phyloP scores from a whole-genome alignment of 2,329 filamentous ascomycete genomes.

The Neonectria neomacrospora region DNA sequence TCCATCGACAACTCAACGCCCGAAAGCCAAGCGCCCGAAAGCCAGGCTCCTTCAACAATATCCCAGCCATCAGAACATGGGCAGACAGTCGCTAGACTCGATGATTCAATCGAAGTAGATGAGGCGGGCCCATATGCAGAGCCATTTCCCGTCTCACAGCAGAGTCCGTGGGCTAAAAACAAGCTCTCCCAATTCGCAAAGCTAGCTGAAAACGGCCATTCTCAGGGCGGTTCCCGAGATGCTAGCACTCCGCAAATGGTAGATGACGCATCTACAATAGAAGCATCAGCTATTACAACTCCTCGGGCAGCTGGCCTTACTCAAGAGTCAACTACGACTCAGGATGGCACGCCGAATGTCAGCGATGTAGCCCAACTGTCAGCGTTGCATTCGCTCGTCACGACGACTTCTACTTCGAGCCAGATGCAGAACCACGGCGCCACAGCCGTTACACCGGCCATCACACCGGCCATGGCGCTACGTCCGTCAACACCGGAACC shows the following conservation, averaged over 20 bases:
- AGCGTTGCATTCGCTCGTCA: constrained; percentile 12
- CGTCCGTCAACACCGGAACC: constrained; percentile 57
- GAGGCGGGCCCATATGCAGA: not conserved
- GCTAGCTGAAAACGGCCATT: constrained; percentile 13
- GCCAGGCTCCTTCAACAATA: not conserved
- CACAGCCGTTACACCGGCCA: not conserved
- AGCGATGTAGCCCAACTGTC: not conserved
- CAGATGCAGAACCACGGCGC: constrained; percentile 19
- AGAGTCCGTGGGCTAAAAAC: constrained; percentile 40
- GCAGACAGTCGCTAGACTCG: not conserved
- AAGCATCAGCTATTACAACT: constrained; percentile 32
- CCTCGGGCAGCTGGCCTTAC: constrained; percentile 34
- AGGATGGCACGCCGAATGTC: constrained; percentile 1
- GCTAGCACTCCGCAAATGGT: constrained; percentile 8
- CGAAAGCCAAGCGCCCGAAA: not conserved
- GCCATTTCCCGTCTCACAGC: constrained; percentile 37
- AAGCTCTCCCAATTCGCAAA: constrained; percentile 38
- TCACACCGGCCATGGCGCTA: constrained; percentile 5
- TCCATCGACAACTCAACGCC: not conserved
- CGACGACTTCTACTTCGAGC: constrained; percentile 5
- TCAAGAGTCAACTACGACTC: constrained; percentile 2
- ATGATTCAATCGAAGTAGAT: not conserved
- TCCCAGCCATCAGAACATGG: not conserved
- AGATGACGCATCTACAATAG: not conserved
- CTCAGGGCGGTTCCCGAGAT: not conserved